Conservation (phyloP, 345 rosid species). For the Euclidium syriacum region DNA sequence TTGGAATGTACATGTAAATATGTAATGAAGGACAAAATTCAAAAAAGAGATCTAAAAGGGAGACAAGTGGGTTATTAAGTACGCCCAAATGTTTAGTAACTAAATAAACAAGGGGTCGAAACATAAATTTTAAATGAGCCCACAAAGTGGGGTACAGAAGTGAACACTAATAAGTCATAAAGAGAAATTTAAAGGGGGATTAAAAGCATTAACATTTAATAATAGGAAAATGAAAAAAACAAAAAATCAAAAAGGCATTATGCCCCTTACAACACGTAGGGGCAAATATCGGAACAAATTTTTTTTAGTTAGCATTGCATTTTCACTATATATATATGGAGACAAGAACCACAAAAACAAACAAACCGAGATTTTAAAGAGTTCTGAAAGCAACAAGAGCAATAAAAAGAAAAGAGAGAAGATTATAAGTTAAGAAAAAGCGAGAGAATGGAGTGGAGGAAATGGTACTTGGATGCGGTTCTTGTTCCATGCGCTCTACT, state of each 20-base stretch:
- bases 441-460: constrained; percentile 31
- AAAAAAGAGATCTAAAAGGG: not conserved
- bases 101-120: constrained; percentile 4
- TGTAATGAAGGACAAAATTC: not conserved
- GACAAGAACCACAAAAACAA: not conserved
- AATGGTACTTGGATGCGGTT: constrained; percentile 61
- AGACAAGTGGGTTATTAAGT: constrained; percentile 4
- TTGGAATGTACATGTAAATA: not conserved
- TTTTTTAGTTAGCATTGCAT: not conserved
- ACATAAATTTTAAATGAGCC: constrained; percentile 1
- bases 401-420: constrained; percentile 1
- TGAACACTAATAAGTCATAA: constrained; percentile 23
- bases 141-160: constrained; percentile 30
- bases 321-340: constrained; percentile 26
- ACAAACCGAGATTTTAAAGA: constrained; percentile 16
- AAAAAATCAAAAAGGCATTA: not conserved
- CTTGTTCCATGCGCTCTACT: constrained; percentile 62
- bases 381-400: constrained; percentile 7
- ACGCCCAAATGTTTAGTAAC: constrained; percentile 15
- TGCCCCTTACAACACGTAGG: constrained; percentile 16
- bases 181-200: constrained; percentile 18
- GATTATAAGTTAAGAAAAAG: not conserved
- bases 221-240: not conserved
- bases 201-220: not conserved
- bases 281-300: constrained; percentile 15